Conservation (phyloP, 345 rosid species). For the Syzygium aqueum region DNA sequence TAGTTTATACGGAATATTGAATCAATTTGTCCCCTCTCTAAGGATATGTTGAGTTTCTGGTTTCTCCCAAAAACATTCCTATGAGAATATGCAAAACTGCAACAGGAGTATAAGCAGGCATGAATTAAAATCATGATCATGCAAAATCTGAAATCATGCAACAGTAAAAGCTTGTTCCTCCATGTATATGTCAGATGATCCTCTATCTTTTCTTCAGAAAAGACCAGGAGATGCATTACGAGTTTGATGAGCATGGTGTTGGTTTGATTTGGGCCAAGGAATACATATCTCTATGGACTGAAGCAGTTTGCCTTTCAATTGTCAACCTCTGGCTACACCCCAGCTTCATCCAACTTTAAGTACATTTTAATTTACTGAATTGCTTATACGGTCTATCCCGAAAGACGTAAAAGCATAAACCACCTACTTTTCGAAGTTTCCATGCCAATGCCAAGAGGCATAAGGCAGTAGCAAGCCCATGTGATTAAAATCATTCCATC, state of each 20-base stretch:
- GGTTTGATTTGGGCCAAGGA: not conserved
- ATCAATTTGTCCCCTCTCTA: constrained; percentile 92
- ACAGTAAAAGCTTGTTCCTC: not conserved
- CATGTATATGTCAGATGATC: not conserved
- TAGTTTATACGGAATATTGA: constrained; percentile 86
- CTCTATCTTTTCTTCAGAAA: not conserved
- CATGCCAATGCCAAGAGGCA: not conserved
- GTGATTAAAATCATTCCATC: not conserved
- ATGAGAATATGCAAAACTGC: constrained; percentile 97
- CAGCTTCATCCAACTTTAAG: not conserved
- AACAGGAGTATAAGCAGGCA: constrained; percentile 6
- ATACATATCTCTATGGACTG: not conserved
- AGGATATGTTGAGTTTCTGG: constrained; percentile 83
- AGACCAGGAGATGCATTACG: not conserved
- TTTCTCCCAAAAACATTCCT: constrained; percentile 89
- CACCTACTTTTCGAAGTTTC: not conserved
- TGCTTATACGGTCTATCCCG: not conserved
- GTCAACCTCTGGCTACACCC: not conserved
- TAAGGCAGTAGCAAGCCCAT: not conserved
- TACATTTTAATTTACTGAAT: not conserved
- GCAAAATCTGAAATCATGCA: not conserved
- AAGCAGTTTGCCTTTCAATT: not conserved
- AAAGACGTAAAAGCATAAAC: not conserved
- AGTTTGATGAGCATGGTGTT: not conserved
- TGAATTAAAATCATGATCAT: not conserved